Evolutionary conservation across 305 asterid genomes (phyloP).

Genomic region (Rubia balearica): DNA sequence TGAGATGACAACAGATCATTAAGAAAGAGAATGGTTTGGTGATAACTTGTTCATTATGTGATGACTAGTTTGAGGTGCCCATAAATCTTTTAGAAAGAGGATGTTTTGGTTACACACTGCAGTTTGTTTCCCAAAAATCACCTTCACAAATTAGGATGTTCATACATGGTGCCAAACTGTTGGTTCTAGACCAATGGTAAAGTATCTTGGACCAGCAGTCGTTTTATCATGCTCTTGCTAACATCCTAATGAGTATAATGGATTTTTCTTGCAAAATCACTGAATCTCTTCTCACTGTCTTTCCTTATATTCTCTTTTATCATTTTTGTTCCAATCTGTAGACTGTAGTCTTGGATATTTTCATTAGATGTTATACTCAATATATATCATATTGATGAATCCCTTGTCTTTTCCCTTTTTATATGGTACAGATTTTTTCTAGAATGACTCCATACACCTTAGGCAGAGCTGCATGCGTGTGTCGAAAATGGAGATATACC

Average conservation of each 20-base stretch:
- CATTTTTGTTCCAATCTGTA: neutral
- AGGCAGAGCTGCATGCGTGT: conserved; percentile 90
- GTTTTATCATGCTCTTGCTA: neutral
- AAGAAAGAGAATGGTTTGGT: neutral
- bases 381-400: neutral
- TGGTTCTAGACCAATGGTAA: too few relatives aligned
- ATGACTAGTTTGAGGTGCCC: neutral
- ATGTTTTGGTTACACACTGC: neutral
- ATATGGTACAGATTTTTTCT: conserved; percentile 53
- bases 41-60: neutral
- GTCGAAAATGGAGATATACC: conserved; percentile 93
- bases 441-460: conserved; percentile 67
- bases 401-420: conserved; percentile 6
- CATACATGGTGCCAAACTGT: neutral
- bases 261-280: too few relatives aligned
- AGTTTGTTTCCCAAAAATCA: neutral
- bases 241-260: neutral
- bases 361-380: neutral
- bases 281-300: neutral
- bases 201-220: neutral
- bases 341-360: neutral
- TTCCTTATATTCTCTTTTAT: neutral
- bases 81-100: neutral
- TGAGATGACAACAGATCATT: neutral
- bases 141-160: neutral